Evolutionary conservation across 208 protist genomes (phyloP), one percentile per base, ranked within the genome.

Genomic region (Leishmania martiniquensis): DNA sequence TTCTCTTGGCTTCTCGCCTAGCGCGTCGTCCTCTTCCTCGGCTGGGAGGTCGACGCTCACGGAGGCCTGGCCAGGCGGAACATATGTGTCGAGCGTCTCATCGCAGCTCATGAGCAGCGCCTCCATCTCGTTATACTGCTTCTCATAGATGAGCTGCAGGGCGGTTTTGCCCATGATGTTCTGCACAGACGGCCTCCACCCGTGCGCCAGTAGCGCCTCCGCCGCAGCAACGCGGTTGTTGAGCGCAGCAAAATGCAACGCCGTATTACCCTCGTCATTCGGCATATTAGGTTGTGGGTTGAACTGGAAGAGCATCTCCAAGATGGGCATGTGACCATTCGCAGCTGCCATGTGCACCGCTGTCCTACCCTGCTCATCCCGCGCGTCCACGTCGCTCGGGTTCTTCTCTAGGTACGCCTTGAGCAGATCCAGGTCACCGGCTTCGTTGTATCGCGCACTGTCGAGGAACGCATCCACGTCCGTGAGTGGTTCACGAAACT

Each of bases 171-270:
- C 76, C 76, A 90, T 90, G 55, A 83, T 75, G 67, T 97, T 97
- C 44, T 72, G 71, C 60, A 85, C 84, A 13, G 82, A 81, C 4
- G 86, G 81, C 17, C 70, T 84, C 92, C 94, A 97, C 45, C 92
- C 92, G 17, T 78, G 75, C 68, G 55, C 59, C 69, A 96, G 75
- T 39, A 98, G 87, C 63, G 81, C 78, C 68, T 84, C 76, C 29
- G 91, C 90, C 29, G 90, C 91, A 20, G 84, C 85, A 15, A 93
- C 67, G 70, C 88, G 87, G 79, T 96, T 95, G 81, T 97, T 96
- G 45, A 97, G 85, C n/a, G 95, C 95, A 25, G 95, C 93, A 76
- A 96, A 96, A 71, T 96, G 91, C 13, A 98, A 83, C 1, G 95
- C 93, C 9, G 95, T 97, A 75, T 96, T 96, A 37, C 95, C 95